Percentiles rank a stretch among this genome's conserved stretches.
phyloP scores from a whole-genome alignment of 164 flowering plant genomes.

The Stephania japonica region DNA sequence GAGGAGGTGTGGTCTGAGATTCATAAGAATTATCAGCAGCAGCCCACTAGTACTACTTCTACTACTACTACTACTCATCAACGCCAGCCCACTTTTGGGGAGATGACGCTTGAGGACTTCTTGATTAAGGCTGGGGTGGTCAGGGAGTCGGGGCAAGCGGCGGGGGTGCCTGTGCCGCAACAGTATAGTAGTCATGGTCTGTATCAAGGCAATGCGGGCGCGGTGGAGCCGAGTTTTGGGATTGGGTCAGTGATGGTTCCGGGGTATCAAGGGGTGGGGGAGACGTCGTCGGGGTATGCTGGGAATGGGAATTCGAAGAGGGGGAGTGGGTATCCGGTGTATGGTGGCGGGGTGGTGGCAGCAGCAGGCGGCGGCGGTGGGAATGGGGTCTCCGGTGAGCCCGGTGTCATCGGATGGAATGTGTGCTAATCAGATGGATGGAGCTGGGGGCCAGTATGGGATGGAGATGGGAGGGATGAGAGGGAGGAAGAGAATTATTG shows the following conservation, averaged over 20 bases:
- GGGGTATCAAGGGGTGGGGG: constrained; percentile 21
- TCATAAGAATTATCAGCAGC: constrained; percentile 33
- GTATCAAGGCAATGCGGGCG: constrained; percentile 27
- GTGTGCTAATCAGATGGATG: constrained; percentile 38
- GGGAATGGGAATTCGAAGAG: constrained; percentile 31
- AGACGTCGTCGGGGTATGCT: constrained; percentile 29
- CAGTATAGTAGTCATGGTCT: constrained; percentile 19
- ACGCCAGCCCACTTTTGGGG: constrained; percentile 77
- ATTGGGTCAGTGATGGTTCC: constrained; percentile 22
- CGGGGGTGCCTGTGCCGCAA: constrained; percentile 14
- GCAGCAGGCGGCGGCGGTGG: constrained; percentile 25
- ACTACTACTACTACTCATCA: constrained; percentile 37
- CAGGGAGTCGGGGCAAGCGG: constrained; percentile 30
- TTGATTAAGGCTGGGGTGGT: constrained; percentile 83
- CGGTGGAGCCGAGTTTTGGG: constrained; percentile 21
- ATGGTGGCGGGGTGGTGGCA: constrained; percentile 45
- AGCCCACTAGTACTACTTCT: no score
- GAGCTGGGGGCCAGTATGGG: constrained; percentile 34
- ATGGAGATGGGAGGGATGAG: constrained; percentile 49
- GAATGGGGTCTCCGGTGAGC: constrained; percentile 46
- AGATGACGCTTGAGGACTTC: constrained; percentile 95
- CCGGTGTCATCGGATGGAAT: constrained; percentile 71
- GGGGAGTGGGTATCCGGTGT: constrained; percentile 28
- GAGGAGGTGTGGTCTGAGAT: constrained; percentile 97
- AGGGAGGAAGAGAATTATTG: constrained; percentile 60